Conservation (phyloP, 805 yeast genomes). For the Hanseniaspora guilliermondii region DNA sequence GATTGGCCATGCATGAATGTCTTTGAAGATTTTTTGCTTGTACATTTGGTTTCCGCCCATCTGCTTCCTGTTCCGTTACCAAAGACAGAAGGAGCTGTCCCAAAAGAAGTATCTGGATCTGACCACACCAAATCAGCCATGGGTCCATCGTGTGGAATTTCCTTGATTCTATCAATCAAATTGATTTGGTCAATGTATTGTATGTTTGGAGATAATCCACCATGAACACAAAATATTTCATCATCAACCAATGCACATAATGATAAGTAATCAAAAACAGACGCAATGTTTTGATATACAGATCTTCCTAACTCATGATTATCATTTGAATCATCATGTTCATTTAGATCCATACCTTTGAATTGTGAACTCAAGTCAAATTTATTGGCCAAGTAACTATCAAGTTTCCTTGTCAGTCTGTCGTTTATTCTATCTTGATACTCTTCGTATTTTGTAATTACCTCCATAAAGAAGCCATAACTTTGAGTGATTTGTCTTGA, state of each 20-base stretch:
- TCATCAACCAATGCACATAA: slow-evolving; percentile 83
- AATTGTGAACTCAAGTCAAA: not conserved
- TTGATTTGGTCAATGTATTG: slow-evolving; percentile 87
- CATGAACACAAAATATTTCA: slow-evolving; percentile 87
- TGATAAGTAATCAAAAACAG: slow-evolving; percentile 81
- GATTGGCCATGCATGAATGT: not conserved
- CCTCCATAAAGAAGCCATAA: slow-evolving; percentile 93
- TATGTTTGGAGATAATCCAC: slow-evolving; percentile 90
- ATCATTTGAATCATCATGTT: not conserved
- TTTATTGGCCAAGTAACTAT: not conserved
- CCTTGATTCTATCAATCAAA: slow-evolving; percentile 80
- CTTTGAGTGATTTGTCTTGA: slow-evolving; percentile 93
- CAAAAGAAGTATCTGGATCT: slow-evolving; percentile 65
- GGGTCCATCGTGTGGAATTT: slow-evolving; percentile 97
- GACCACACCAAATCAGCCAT: slow-evolving; percentile 99
- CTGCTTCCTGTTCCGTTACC: slow-evolving; percentile 30
- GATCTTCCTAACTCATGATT: slow-evolving; percentile 32
- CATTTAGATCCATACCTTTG: not conserved
- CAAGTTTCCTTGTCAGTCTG: not conserved
- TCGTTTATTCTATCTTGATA: not conserved
- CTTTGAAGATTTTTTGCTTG: slow-evolving; percentile 16
- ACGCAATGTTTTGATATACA: slow-evolving; percentile 87
- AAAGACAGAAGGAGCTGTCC: not conserved
- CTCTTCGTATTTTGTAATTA: slow-evolving; percentile 58
- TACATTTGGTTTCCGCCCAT: slow-evolving; percentile 9